Conservation (phyloP, 768 basidiomycete genomes). For the Phaffia australis region DNA sequence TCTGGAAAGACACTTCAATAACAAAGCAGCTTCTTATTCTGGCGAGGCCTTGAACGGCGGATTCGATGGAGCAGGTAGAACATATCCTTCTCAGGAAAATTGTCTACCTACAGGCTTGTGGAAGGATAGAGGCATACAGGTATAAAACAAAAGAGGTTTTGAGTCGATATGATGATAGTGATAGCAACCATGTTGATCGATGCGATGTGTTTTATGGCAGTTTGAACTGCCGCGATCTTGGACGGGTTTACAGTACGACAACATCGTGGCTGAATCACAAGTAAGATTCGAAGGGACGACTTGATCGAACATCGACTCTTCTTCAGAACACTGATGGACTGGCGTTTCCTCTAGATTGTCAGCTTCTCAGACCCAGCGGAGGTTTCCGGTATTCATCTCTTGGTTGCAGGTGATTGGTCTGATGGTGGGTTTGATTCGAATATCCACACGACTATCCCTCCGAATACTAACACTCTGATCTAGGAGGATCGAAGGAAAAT, state of each 20-base stretch:
- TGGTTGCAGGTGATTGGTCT: conserved; percentile 22
- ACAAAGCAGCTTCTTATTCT: neutral
- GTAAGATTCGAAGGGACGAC: neutral
- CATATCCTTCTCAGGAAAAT: conserved; percentile 1
- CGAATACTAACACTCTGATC: too few species aligned
- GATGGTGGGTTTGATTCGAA: conserved; percentile 6
- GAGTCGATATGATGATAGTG: neutral
- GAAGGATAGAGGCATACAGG: conserved; percentile 11
- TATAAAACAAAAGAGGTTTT: neutral
- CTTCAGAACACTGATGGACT: neutral
- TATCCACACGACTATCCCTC: too few species aligned
- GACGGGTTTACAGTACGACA: conserved; percentile 4
- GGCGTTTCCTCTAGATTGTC: neutral
- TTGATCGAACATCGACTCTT: neutral
- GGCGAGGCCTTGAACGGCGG: neutral
- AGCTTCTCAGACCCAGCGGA: neutral
- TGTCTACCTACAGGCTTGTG: conserved; percentile 12
- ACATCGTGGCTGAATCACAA: conserved; percentile 12
- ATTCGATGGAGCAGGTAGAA: conserved; percentile 2
- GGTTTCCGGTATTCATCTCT: conserved; percentile 6
- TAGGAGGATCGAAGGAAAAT: conserved; percentile 8
- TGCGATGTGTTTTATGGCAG: neutral
- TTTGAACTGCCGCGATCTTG: conserved; percentile 18
- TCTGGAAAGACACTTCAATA: conserved; percentile 1
- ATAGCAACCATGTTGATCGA: neutral